Evolutionary conservation across 345 rosid species (phyloP), one percentile per base, ranked within the genome.

Genomic region (Populus alba): DNA sequence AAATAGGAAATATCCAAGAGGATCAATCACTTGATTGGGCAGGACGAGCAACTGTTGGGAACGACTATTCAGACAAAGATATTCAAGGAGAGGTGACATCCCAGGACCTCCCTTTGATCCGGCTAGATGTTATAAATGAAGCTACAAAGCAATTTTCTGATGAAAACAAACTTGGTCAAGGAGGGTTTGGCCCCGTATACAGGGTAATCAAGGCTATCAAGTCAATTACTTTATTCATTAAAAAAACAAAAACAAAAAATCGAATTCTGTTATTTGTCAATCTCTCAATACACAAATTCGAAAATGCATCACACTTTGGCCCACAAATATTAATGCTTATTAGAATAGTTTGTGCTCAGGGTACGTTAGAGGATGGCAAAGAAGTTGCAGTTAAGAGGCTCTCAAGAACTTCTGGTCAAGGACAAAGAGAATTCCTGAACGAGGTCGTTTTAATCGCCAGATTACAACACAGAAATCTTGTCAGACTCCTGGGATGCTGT

Each of bases 161-260:
- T 20, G 85, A 79, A 61, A 78, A 80, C 67, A 86, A 86, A 71
- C 87, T 88, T 8, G 88, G 87, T 59, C 86, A 86, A 82, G 90
- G 90, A 0, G 87, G 90, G 16, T 88, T 86, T 38, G 88, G 88
- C n/a, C 77, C 88, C 1, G 87, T 86, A 7, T 88, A 82, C 78
- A 86, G 86, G 88, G 88, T 82, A 80, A n/a, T 33, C 13, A 13
- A 35, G 61, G 7, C 16, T 33, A 57, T 18, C 0, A 5, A 37
- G 15, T 31, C 35, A 23, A 8, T 29, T 29, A 3, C 35, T 33
- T 33, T 33, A 33, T 33, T 33, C 35, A 33, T 33, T 3, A 33
- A 33, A 0, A 33, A 31, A 31, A 29, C 31, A 31, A 31, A 31
- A 31, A 31, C 0, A 31, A 31, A 31, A 31, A 31, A 31, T 31